Evolutionary conservation across 169 alveolate species (phyloP), one percentile per base, ranked within the genome.

Genomic region (Eimeria acervulina): DNA sequence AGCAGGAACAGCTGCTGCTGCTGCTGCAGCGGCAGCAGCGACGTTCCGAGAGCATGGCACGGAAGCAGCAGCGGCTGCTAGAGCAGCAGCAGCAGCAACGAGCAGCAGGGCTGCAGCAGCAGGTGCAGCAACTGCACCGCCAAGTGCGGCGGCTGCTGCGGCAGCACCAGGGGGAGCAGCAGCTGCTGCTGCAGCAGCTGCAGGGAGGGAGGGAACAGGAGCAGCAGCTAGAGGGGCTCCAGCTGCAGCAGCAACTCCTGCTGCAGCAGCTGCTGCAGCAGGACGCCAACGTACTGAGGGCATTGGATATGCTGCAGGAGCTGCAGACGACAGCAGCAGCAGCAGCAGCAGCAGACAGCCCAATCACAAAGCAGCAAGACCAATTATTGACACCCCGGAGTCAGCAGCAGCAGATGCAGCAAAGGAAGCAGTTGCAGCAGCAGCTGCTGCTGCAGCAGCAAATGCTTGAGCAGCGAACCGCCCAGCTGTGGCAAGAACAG

Each of bases 81-180:
- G 89, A 72, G 84, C 66, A n/a, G 68, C 89, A 42, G 89, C 89
- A 80, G 89, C 63, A 80, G 38, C 89, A 80, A 31, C 89, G 89
- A 1, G 66, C 89, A 38, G 68, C 89, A 8, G 21, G 66, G 89
- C 61, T 80, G 89, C 89, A 80, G 89, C 89, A 80, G 68, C 89
- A 44, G 68, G 66, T 80, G 68, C 89, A 44, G 36, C 89, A 80
- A 21, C 91, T 83, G 76, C 91, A 83, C 28, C 91, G 91, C 6
- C 91, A 83, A 52, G 91, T 83, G 76, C 40, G 91, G 74, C 74
- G 76, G 44, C 91, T 83, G 76, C 91, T 83, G 91, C 91, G 52
- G 74, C 70, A 83, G 91, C 91, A 83, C 55, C 36, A 83, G 33
- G 76, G 52, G 31, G 91, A 83, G 91, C 91, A 83, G 91, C 91